Evolutionary conservation across 1,284 basidiomycete genomes (phyloP), one percentile per base, ranked within the genome.

Genomic region (Melampsora abietis-canadensis): DNA sequence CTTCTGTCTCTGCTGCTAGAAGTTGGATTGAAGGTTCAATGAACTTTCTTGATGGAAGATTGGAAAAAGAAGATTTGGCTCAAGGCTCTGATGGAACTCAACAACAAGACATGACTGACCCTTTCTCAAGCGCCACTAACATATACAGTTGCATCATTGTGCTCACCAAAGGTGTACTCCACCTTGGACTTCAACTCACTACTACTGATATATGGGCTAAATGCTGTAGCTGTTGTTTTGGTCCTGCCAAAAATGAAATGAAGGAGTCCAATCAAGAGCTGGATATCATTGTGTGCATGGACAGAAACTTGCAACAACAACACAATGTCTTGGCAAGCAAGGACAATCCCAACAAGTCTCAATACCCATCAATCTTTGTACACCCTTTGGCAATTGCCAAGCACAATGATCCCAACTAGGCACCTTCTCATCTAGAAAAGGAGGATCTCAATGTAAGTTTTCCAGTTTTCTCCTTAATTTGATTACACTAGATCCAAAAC

Each of bases 231-330:
- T 14, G 12, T 12, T 68, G 54, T 61, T 68, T 68, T 68, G 54
- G 67, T 7, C 54, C 57, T 2, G 67, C 27, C 2, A 19, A 44
- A 24, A 54, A 61, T 27, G 19, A 60, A 17, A 40, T 34, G 19
- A 37, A 46, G 40, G 17, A 24, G 21, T 27, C 65, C 8, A 19
- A n/a, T 21, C 24, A 14, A 14, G 31, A 17, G 15, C 10, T 57
- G 17, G 51, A 68, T 31, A 27, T 44, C 8, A 61, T 60, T 5
- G 60, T 68, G 2, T 54, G 48, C 12, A 44, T 68, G 51, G 67
- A 68, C 30, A 40, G 54, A 7, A 68, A 68, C 57, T 68, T 68
- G n/a, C 67, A 68, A 61, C 54, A 60, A 15, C 54, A 12, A 40
- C 66, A 68, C 40, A 37, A 68, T 37, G 24, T 54, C 15, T 60